Evolutionary conservation across 1,139 yeast genomes (phyloP).

Genomic region (Kazachstania sp.): DNA sequence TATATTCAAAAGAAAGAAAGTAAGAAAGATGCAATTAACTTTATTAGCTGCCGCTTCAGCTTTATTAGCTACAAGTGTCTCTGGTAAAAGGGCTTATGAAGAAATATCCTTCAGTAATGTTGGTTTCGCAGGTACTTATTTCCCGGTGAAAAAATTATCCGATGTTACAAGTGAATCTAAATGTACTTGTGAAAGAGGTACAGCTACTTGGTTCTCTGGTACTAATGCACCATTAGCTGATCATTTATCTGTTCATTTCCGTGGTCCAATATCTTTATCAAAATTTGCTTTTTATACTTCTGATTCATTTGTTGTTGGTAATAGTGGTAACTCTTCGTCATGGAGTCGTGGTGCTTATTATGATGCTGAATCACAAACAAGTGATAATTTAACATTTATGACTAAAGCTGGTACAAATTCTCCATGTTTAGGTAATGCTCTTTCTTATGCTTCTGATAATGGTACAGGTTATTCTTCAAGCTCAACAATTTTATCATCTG

Average conservation of each 20-base stretch:
- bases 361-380: slow-evolving; percentile 34
- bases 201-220: slow-evolving; percentile 44
- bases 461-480: slow-evolving; percentile 37
- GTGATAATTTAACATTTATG: slow-evolving; percentile 57
- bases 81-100: slow-evolving; percentile 25
- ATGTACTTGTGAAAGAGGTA: slow-evolving; percentile 45
- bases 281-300: slow-evolving; percentile 57
- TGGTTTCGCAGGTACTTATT: slow-evolving; percentile 59
- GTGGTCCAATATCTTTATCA: slow-evolving; percentile 62
- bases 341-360: slow-evolving; percentile 43
- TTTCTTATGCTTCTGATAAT: slow-evolving; percentile 42
- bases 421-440: slow-evolving; percentile 57
- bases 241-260: slow-evolving; percentile 68
- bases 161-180: slow-evolving; percentile 37
- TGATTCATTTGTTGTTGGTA: slow-evolving; percentile 28
- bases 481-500: slow-evolving; percentile 45
- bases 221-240: slow-evolving; percentile 59
- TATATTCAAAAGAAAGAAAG: too few relatives aligned
- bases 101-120: slow-evolving; percentile 48
- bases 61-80: background rate
- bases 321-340: slow-evolving; percentile 27
- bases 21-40: background rate
- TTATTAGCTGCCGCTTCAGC: slow-evolving; percentile 1
- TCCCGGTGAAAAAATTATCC: slow-evolving; percentile 46
- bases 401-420: slow-evolving; percentile 44